phyloP scores from a whole-genome alignment of 1,284 basidiomycete genomes.

The Inonotus hispidus region DNA sequence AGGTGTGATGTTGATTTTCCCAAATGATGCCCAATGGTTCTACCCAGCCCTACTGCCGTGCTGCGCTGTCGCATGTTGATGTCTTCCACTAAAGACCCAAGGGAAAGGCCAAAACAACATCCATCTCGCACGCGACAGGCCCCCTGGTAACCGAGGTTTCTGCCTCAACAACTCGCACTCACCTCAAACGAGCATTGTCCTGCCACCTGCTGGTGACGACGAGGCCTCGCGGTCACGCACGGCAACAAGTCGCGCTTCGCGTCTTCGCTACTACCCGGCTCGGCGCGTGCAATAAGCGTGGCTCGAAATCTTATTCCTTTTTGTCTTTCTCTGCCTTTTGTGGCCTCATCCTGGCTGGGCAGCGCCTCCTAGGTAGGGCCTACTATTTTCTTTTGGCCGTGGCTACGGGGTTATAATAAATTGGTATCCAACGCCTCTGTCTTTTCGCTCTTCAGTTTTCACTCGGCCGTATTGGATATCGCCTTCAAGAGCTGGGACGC shows the following conservation, averaged over 20 bases:
- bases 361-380: not conserved
- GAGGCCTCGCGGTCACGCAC: not conserved
- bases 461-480: not conserved
- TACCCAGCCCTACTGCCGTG: not conserved
- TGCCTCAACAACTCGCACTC: not conserved
- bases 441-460: not conserved
- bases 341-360: not conserved
- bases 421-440: not conserved
- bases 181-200: not conserved
- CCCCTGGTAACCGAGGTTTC: not conserved
- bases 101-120: not conserved
- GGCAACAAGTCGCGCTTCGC: constrained; percentile 1
- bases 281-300: not conserved
- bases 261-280: not conserved
- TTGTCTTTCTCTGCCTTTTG: not conserved
- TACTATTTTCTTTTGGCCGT: not conserved
- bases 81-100: not conserved
- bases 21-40: not conserved
- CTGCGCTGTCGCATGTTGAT: constrained; percentile 4
- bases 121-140: not conserved
- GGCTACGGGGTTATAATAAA: not conserved
- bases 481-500: not conserved
- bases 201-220: not conserved
- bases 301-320: not conserved
- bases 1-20: constrained; percentile 1